A percentile compares a stretch with the other conserved stretches of the same genome.
phyloP scores from a whole-genome alignment of 2,329 filamentous ascomycete genomes.

The Xylaria sp. region DNA sequence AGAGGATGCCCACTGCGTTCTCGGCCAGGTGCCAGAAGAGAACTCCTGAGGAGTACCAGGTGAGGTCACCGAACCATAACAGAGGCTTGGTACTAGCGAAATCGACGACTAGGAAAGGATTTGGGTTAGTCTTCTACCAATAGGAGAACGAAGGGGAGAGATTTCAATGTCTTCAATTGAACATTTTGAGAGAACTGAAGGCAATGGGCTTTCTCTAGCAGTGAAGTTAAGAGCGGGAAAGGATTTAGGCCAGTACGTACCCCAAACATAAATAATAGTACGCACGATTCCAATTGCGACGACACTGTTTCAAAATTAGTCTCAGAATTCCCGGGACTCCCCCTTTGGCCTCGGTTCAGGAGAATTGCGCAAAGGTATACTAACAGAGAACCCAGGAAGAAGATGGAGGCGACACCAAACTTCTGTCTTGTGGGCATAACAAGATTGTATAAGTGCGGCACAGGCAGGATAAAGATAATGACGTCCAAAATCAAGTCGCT shows the following conservation, averaged over 20 bases:
- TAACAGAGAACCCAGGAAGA: conserved; percentile 39
- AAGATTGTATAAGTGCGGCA: conserved; percentile 35
- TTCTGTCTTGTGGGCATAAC: conserved; percentile 35
- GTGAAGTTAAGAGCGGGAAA: neutral
- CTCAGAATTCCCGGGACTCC: neutral
- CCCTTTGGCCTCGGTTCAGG: too few relatives aligned
- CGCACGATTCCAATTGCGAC: conserved; percentile 37
- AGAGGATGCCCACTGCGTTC: conserved; percentile 36
- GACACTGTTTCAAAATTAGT: conserved; percentile 25
- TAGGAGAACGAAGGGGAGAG: neutral
- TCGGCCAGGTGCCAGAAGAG: conserved; percentile 42
- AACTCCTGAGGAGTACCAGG: conserved; percentile 36
- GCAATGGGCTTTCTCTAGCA: too few relatives aligned
- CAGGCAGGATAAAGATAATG: conserved; percentile 37
- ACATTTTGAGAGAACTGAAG: too few relatives aligned
- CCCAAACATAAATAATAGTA: conserved; percentile 36
- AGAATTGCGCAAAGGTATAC: neutral
- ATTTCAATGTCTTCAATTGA: too few relatives aligned
- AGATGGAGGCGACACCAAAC: conserved; percentile 36
- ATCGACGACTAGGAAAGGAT: conserved; percentile 23
- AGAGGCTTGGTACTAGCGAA: conserved; percentile 27
- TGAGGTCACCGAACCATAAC: conserved; percentile 34
- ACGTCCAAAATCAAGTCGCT: conserved; percentile 38
- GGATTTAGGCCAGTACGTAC: conserved; percentile 18
- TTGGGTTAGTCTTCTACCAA: conserved; percentile 13